Conservation (phyloP, 306 rosid species). For the Betula pendula region DNA sequence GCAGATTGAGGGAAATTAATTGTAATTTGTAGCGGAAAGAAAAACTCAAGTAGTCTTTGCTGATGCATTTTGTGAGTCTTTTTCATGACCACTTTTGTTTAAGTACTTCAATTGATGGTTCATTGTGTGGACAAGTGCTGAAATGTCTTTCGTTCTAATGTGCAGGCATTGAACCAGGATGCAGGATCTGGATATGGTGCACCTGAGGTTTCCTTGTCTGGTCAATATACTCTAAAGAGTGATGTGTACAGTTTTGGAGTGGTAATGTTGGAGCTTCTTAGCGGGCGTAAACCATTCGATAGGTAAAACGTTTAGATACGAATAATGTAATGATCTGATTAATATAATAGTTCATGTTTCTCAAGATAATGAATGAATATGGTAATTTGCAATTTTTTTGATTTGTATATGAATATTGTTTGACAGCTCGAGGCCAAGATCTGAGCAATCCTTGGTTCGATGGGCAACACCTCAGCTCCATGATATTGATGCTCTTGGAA, state of each 20-base stretch:
- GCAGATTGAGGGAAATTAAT: background rate
- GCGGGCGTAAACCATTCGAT: slow-evolving; percentile 92
- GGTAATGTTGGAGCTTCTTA: slow-evolving; percentile 94
- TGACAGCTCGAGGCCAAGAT: slow-evolving; percentile 75
- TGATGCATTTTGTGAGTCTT: background rate
- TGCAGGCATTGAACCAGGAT: slow-evolving; percentile 66
- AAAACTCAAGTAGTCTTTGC: background rate
- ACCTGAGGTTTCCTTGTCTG: slow-evolving; percentile 83
- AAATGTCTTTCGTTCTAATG: slow-evolving; percentile 16
- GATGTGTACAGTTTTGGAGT: slow-evolving; percentile 94
- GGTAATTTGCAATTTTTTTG: slow-evolving; percentile 7
- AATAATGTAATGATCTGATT: slow-evolving; percentile 2
- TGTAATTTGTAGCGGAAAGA: background rate
- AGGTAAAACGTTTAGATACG: slow-evolving; percentile 47
- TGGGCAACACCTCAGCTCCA: slow-evolving; percentile 99
- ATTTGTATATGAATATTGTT: slow-evolving; percentile 22
- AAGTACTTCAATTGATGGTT: background rate
- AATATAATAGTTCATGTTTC: background rate
- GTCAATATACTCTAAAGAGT: slow-evolving; percentile 75
- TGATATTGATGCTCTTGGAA: slow-evolving; percentile 89
- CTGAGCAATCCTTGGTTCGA: slow-evolving; percentile 89
- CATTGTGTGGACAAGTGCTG: slow-evolving; percentile 25
- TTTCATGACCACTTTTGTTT: background rate
- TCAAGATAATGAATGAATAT: slow-evolving; percentile 13
- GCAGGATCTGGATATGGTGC: slow-evolving; percentile 81